Evolutionary conservation across 2,329 filamentous ascomycete species (phyloP).

Genomic region (Helotiales sp.): DNA sequence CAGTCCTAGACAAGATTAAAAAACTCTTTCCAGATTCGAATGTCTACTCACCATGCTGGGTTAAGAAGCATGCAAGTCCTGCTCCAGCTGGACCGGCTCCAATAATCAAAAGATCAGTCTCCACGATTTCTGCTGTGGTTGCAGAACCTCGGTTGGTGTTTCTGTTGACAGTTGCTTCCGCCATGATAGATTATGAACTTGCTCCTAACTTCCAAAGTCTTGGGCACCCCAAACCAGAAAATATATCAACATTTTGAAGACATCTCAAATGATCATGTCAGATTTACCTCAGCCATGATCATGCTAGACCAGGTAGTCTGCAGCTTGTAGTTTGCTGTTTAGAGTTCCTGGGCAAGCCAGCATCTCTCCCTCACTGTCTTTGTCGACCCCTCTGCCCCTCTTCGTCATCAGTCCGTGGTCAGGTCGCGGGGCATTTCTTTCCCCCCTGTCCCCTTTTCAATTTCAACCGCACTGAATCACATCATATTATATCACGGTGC

Average conservation of each 20-base stretch:
- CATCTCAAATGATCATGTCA: background rate
- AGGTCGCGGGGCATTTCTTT: background rate
- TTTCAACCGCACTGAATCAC: too few relatives aligned
- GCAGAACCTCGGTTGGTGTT: background rate
- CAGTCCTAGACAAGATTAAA: constrained; percentile 45
- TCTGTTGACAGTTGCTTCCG: background rate
- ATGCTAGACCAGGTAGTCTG: background rate
- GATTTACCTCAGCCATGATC: background rate
- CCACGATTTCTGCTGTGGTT: constrained; percentile 12
- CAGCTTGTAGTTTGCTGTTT: background rate
- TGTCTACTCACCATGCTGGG: constrained; percentile 48
- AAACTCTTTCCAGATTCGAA: too few relatives aligned
- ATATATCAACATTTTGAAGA: background rate
- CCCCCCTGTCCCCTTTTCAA: background rate
- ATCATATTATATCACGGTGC: too few relatives aligned
- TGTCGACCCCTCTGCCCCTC: background rate
- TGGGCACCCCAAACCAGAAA: background rate
- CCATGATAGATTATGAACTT: background rate
- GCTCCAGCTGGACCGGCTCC: constrained; percentile 60
- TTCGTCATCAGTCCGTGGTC: background rate
- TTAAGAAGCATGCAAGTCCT: constrained; percentile 58
- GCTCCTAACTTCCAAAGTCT: background rate
- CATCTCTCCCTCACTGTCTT: background rate
- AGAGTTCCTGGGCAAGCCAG: background rate
- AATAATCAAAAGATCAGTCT: constrained; percentile 55